Evolutionary conservation across 192 early-diverging fungal genomes (phyloP).

Genomic region (Radiomyces spectabilis): DNA sequence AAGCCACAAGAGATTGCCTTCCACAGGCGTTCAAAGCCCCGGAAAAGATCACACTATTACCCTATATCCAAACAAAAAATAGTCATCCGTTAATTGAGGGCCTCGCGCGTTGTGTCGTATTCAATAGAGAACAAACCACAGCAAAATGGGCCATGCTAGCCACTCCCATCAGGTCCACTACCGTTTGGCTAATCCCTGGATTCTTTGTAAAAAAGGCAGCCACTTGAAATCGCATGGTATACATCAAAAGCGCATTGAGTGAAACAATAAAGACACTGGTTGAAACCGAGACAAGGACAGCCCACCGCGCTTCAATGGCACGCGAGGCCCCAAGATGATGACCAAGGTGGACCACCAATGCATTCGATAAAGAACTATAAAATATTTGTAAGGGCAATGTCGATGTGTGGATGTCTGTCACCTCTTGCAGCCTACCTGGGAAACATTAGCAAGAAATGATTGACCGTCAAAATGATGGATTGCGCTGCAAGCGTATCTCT

Average conservation of each 20-base stretch:
- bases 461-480: conserved; percentile 13
- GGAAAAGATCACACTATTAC: conserved; percentile 14
- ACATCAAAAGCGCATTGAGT: conserved; percentile 5
- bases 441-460: conserved; percentile 20
- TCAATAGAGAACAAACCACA: background rate
- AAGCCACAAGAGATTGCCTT: conserved; percentile 13
- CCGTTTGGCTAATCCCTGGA: conserved; percentile 1
- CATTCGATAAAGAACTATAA: conserved; percentile 12
- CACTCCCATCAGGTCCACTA: conserved; percentile 9
- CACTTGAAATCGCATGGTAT: background rate
- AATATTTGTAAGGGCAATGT: too few species aligned
- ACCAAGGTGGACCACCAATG: conserved; percentile 10
- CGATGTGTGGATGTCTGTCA: background rate
- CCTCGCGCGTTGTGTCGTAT: background rate
- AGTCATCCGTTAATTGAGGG: background rate
- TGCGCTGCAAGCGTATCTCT: conserved; percentile 17
- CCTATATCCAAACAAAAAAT: background rate
- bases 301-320: conserved; percentile 6
- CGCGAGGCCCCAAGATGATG: conserved; percentile 19
- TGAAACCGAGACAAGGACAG: background rate
- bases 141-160: conserved; percentile 11
- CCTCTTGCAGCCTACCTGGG: conserved; percentile 5
- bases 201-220: conserved; percentile 9
- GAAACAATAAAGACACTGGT: conserved; percentile 1
- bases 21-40: conserved; percentile 18